Conservation (phyloP, 257 asterid genomes). For the Primulina eburnea region DNA sequence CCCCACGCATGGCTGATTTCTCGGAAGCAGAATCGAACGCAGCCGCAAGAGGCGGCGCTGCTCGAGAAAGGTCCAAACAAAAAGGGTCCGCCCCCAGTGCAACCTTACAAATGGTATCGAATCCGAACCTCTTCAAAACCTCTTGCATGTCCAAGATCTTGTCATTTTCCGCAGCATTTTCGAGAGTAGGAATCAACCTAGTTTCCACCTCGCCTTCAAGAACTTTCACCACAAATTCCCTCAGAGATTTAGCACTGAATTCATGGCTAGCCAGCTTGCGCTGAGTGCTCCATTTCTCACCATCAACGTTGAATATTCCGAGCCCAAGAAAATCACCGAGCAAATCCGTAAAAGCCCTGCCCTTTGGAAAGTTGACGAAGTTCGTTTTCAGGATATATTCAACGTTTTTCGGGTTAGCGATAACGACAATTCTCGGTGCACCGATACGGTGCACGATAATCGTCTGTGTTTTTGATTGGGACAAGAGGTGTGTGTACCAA, state of each 20-base stretch:
- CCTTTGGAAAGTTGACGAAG: conserved; percentile 59
- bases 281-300: conserved; percentile 54
- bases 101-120: conserved; percentile 48
- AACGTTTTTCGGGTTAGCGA: conserved; percentile 51
- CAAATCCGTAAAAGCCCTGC: conserved; percentile 43
- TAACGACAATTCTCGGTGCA: conserved; percentile 42
- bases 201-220: conserved; percentile 36
- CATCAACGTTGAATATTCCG: conserved; percentile 70
- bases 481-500: conserved; percentile 65
- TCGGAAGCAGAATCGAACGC: conserved; percentile 62
- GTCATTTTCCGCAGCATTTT: conserved; percentile 24
- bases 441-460: conserved; percentile 55
- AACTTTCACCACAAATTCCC: conserved; percentile 42
- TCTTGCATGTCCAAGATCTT: conserved; percentile 54
- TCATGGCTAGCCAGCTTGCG: conserved; percentile 63
- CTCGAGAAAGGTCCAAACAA: conserved; percentile 36
- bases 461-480: conserved; percentile 41
- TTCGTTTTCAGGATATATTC: conserved; percentile 55
- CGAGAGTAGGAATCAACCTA: conserved; percentile 41
- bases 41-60: conserved; percentile 38
- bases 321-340: conserved; percentile 57
- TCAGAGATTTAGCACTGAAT: conserved; percentile 42
- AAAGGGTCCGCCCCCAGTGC: conserved; percentile 48
- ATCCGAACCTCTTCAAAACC: conserved; percentile 51
- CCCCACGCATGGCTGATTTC: conserved; percentile 53